Base-by-base conservation (phyloP, 306 rosid genomes). In the Crotalaria pallida region DNA sequence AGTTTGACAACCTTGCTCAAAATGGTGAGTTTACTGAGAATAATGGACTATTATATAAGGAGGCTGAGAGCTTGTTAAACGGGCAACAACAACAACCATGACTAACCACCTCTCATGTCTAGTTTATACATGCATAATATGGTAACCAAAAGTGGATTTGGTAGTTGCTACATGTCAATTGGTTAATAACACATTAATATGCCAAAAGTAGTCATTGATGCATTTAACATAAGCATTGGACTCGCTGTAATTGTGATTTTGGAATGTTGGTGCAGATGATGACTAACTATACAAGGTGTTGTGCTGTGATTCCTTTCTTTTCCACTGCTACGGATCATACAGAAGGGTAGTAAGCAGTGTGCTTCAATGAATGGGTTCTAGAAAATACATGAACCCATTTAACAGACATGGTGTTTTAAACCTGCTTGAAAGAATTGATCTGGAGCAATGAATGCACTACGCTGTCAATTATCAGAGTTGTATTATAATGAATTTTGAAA, bases 21-120 rank as follows among this genome's bases (percentile, higher is more conserved):
- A 69, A 69, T 10, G 27, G 9, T 92, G 89, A 89, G 92, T 72
- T 79, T 49, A 36, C 81, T 27, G 23, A 65, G 51, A 66, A 15
- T 74, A 69, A 19, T 64, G 44, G 33, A 50, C 24, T 56, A n/a
- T n/a, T 44, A 16, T 60, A 51, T 56, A 7, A 58, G 23, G 69
- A 40, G n/a, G 65, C 65, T 48, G 74, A 75, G 17, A 27, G 51
- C 72, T 67, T 47, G 53, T 23, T 51, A 44, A 66, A 38, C 38
- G 58, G 40, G 27, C n/a, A n/a, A n/a, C 18, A 74, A 21, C 53
- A 19, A 58, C 58, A 33, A 52, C 21, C 66, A 31, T 53, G 51
- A 17, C 3, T 13, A 44, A 47, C 49, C 24, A 41, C 53, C 49
- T n/a, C n/a, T n/a, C n/a, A n/a, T 13, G 11, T 63, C 44, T 52